A percentile compares a stretch with the other conserved stretches of the same genome.
Evolutionary conservation across 352 stramenopile genomes (phyloP).

Genomic region (Phytophthora ohioensis): DNA sequence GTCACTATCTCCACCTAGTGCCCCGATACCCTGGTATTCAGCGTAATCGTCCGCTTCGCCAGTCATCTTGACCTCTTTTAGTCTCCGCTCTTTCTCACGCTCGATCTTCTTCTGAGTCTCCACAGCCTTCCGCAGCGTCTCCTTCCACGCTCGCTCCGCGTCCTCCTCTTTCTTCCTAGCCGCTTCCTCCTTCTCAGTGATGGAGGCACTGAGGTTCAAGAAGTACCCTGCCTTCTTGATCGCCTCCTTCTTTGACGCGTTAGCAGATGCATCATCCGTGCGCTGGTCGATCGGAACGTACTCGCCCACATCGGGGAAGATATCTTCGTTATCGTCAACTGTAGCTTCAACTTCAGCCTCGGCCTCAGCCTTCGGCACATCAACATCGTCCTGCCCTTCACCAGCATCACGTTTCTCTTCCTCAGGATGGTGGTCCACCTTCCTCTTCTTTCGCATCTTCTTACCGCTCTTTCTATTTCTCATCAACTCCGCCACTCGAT

Average conservation of each 20-base stretch:
- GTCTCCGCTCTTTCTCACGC: conserved; percentile 45
- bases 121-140: conserved; percentile 64
- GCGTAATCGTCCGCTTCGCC: conserved; percentile 59
- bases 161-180: conserved; percentile 56
- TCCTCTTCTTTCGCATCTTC: conserved; percentile 65
- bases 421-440: conserved; percentile 25
- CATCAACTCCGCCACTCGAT: conserved; percentile 47
- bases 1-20: conserved; percentile 58
- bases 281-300: conserved; percentile 77
- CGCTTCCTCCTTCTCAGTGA: conserved; percentile 59
- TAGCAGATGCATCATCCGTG: conserved; percentile 23
- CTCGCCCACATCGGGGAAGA: conserved; percentile 76
- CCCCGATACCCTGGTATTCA: conserved; percentile 60
- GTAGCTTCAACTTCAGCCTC: conserved; percentile 8
- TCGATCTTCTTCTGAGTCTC: conserved; percentile 56
- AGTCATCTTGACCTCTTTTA: conserved; percentile 51
- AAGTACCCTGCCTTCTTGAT: conserved; percentile 63
- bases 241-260: conserved; percentile 16
- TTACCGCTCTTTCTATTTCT: conserved; percentile 27
- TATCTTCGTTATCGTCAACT: conserved; percentile 68
- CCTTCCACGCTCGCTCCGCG: conserved; percentile 62
- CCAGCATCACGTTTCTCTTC: conserved; percentile 4
- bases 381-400: not conserved
- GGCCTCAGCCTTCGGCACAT: conserved; percentile 9
- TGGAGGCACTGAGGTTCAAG: conserved; percentile 70